phyloP scores from a whole-genome alignment of 2,329 filamentous ascomycete genomes.

The Venturia nashicola region DNA sequence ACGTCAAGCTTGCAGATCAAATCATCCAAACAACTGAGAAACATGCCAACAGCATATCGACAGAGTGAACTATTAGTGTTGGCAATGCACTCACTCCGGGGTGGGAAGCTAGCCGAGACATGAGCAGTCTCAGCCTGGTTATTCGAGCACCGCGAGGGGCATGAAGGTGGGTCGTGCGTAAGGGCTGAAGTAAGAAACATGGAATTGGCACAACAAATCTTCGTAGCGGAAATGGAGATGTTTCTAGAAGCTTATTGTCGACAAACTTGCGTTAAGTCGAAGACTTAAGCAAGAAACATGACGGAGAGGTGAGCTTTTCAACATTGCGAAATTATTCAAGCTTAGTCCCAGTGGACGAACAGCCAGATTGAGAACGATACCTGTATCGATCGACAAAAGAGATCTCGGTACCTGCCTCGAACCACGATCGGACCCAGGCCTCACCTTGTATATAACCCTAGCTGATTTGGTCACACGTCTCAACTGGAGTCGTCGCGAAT shows the following conservation, averaged over 20 bases:
- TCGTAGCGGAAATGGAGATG: slow-evolving; percentile 1
- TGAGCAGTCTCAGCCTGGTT: slow-evolving; percentile 1
- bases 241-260: neutral
- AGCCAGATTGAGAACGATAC: neutral
- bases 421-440: neutral
- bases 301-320: neutral
- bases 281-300: neutral
- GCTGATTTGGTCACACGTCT: neutral
- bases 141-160: neutral
- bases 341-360: neutral
- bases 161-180: slow-evolving; percentile 1
- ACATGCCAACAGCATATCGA: neutral
- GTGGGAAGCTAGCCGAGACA: neutral
- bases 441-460: neutral
- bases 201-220: neutral
- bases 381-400: neutral
- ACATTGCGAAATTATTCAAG: neutral
- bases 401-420: neutral
- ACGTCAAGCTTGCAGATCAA: neutral
- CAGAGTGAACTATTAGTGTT: neutral
- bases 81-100: neutral
- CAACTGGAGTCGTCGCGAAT: neutral
- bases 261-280: neutral
- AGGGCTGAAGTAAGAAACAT: neutral
- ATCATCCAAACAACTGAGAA: slow-evolving; percentile 5